Evolutionary conservation across 1,139 yeast species (phyloP), one percentile per base, ranked within the genome.

Genomic region (Eremothecium gossypii): DNA sequence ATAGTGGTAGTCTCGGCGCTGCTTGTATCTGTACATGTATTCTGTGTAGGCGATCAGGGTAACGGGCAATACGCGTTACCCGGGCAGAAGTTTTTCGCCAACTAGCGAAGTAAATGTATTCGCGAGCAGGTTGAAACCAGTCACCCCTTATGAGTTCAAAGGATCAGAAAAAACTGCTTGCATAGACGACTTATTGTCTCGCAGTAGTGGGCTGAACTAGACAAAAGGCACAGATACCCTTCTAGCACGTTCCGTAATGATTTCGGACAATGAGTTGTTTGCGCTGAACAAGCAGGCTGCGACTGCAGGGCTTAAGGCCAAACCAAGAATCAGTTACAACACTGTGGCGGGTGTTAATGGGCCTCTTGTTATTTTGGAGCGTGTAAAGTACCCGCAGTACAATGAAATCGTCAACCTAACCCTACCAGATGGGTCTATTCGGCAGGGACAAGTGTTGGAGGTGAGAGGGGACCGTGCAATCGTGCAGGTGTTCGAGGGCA

Each of bases 281-380:
- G 95, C 85, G 54, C 71, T 87, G 60, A 87, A 87, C 74, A 85
- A 86, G 66, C 77, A 79, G 64, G 96, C 97, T 41, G 96, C 81
- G 45, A 83, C 91, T 46, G 83, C 85, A 63, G 93, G 95, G 53
- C 86, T 86, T 70, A 79, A 83, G 53, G 80, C 87, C 60, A 81
- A 84, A 63, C 96, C 96, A 49, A 81, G 95, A 69, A 66, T 85
- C 54, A 83, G 80, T 58, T 91, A 91, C 69, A 91, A 91, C 71
- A 91, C 98, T 27, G 98, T 91, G 50, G 91, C 91, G 42, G 97
- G 96, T 63, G 95, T 91, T 58, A 91, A 91, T 67, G 99, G 99
- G 48, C 99, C 99, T 7, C 76, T 91, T 64, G 98, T 91, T 48
- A 87, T 91, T 59, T 74, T 91, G 59, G 97, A 91, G 65, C 84